A percentile compares a stretch with the other conserved stretches of the same genome.
phyloP scores from a whole-genome alignment of 768 basidiomycete genomes.

The Fomitopsis serialis region DNA sequence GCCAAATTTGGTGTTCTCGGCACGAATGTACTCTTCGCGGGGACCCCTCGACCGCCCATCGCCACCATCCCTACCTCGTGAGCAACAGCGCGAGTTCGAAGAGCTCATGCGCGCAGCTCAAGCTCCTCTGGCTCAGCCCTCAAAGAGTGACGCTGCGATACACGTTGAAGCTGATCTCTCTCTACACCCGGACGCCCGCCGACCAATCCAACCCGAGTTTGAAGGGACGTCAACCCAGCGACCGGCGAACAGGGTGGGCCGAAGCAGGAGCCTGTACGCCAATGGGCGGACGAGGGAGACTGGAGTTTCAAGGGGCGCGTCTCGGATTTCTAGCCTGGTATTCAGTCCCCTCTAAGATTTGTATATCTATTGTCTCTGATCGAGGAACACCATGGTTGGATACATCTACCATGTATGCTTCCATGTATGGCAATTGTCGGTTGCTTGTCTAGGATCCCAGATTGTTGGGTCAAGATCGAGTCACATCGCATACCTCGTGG shows the following conservation, averaged over 20 bases:
- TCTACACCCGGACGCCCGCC: conserved; percentile 66
- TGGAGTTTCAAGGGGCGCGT: conserved; percentile 92
- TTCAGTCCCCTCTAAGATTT: too few relatives aligned
- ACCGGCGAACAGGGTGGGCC: conserved; percentile 89
- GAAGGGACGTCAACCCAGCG: conserved; percentile 75
- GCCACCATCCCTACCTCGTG: conserved; percentile 69
- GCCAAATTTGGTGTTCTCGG: not conserved
- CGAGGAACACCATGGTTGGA: too few relatives aligned
- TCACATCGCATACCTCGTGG: too few relatives aligned
- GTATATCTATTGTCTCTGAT: too few relatives aligned
- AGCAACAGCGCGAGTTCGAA: conserved; percentile 84
- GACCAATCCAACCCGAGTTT: conserved; percentile 59
- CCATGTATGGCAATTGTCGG: too few relatives aligned
- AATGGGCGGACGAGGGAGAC: conserved; percentile 60
- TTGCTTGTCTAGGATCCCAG: too few relatives aligned
- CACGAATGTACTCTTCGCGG: conserved; percentile 19
- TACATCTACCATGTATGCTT: too few relatives aligned
- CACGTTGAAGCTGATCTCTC: conserved; percentile 35
- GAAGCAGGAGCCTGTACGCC: conserved; percentile 74
- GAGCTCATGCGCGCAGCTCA: conserved; percentile 66
- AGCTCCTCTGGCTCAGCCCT: conserved; percentile 30
- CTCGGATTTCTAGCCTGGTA: conserved; percentile 82
- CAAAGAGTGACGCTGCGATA: conserved; percentile 9
- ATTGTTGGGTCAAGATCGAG: too few relatives aligned
- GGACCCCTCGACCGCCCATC: conserved; percentile 48